Evolutionary conservation across 2,329 filamentous ascomycete species (phyloP), one percentile per base, ranked within the genome.

Genomic region (Nigrospora sphaerica): DNA sequence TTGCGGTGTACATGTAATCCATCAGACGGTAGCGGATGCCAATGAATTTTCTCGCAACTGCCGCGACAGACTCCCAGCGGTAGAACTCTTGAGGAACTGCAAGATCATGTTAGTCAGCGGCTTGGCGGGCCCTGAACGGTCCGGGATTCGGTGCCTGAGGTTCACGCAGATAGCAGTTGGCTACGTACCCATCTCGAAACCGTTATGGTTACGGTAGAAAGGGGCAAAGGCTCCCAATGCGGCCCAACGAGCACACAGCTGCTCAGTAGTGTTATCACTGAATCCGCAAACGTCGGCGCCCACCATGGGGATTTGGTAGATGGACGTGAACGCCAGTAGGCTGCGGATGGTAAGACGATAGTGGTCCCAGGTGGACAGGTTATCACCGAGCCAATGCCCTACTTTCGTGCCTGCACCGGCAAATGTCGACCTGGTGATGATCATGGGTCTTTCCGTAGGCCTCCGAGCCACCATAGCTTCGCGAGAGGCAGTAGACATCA

Each of bases 21-120:
- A 91, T 69, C 3, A 89, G 70, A 18, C 74, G 74, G 66, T 89
- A 90, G 18, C 86, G 76, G 48, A 80, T 81, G 44, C 77, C 77
- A 54, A 89, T 86, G 33, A 78, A 81, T 53, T 80, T 83, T 45
- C 72, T 75, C 0, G 80, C 83, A 0, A 85, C 80, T 2, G 71
- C 66, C 0, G 82, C 68, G 2, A 85, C 83, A 1, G 69, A 65
- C 0, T 72, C 65, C 81, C 83, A 88, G 31, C 72, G 76, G 64
- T 88, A 90, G 61, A 87, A 85, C 59, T 90, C 86, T 58, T 90
- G 86, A 1, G 70, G 61, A n/a, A 76, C 32, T 91, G 85, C 37
- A 98, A 74, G 2, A 93, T 90, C 51, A 92, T 81, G 0, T 89
- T 88, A 59, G 95, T 88, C 63, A 96, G 91, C 1, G 91, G 90